Evolutionary conservation across 176 grass and related monocot genomes (phyloP).

Genomic region (Oryza coarctata): DNA sequence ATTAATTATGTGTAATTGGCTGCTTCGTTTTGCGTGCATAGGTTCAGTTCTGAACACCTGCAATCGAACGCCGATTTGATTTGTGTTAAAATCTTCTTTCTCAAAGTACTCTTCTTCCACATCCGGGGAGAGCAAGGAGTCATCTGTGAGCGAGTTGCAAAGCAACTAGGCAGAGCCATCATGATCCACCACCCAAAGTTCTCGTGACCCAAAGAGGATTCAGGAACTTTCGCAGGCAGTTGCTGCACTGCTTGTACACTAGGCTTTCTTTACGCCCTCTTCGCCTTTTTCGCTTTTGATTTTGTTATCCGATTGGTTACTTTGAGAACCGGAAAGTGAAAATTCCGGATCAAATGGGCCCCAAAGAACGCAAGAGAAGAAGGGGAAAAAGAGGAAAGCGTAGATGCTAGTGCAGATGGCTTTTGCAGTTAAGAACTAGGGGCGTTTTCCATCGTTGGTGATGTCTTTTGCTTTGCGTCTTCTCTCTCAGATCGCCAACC

Average conservation of each 20-base stretch:
- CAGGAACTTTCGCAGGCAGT: constrained; percentile 43
- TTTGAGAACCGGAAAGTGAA: constrained; percentile 1
- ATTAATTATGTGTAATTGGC: too few species aligned
- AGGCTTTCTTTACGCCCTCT: constrained; percentile 6
- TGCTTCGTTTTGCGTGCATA: too few species aligned
- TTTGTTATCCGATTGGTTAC: neutral
- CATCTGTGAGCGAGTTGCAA: neutral
- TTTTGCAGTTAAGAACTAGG: neutral
- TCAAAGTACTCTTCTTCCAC: neutral
- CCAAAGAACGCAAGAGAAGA: neutral
- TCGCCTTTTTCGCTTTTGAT: constrained; percentile 11
- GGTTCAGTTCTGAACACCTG: too few species aligned
- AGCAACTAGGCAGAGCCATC: constrained; percentile 2
- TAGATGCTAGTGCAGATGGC: neutral
- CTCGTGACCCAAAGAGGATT: constrained; percentile 43
- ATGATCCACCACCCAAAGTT: neutral
- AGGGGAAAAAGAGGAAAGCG: neutral
- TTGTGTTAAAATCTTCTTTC: neutral
- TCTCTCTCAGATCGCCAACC: neutral
- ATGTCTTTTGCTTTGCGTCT: neutral
- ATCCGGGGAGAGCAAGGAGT: neutral
- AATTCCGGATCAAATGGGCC: neutral
- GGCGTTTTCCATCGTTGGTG: constrained; percentile 13
- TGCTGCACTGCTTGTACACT: neutral
- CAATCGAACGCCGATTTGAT: too few species aligned